Base-by-base conservation (phyloP, 495 filamentous ascomycete species). In the Letharia columbiana region DNA sequence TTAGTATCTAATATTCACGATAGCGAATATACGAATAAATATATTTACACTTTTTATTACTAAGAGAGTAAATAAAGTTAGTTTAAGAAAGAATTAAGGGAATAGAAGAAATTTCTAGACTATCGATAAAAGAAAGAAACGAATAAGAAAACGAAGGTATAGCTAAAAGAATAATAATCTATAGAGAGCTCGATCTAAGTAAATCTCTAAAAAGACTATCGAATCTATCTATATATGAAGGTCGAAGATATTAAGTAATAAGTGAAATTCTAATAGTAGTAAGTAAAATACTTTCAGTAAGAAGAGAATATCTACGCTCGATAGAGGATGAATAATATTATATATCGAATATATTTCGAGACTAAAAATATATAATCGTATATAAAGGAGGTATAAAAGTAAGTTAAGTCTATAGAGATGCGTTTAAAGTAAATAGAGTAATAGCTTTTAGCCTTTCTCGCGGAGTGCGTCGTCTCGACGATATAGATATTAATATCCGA, bases 21-120 rank as follows among this genome's bases (percentile, higher is more conserved):
- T 31, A 12, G 3, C 45, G 31, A 62, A 62, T 11, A 47, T 18
- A 62, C 40, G 31, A 42, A 62, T 31, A 23, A 62, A 47, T 8
- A 62, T 49, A 13, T 62, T 62, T 3, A 62, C 41, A 31, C 23
- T 35, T 31, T 62, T 62, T 49, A 20, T n/a, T 4, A 49, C 42
- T 62, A 4, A 40, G 40, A 62, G 61, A 40, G 42, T 62, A 23
- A 62, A 49, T 49, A 31, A 28, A 62, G 18, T 28, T 23, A 62
- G 42, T 62, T 62, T 40, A 17, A 62, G 61, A 31, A 62, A 62
- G 47, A 62, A 62, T 62, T 62, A 40, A 62, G 42, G 40, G 61
- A 62, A 62, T 62, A 23, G 31, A 62, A 62, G 61, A 49, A 49
- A 62, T 62, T 62, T 62, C 61, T 62, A 18, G 31, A 62, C 41